phyloP scores from a whole-genome alignment of 306 rosid species.

The Ormosia semicastrata region DNA sequence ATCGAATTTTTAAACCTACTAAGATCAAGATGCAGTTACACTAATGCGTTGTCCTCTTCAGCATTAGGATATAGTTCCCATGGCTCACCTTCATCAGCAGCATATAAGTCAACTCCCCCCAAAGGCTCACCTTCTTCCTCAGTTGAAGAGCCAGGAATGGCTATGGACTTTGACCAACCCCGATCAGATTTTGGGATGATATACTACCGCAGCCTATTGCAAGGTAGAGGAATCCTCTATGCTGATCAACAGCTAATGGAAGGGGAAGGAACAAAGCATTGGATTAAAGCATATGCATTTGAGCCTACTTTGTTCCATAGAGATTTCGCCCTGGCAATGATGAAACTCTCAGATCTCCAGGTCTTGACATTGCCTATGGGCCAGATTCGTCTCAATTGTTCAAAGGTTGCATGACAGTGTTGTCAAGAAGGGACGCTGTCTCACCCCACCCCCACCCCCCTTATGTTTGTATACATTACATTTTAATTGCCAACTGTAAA shows the following conservation, averaged over 20 bases:
- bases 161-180: conserved; percentile 17
- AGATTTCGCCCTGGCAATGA: conserved; percentile 42
- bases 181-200: conserved; percentile 31
- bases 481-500: background rate
- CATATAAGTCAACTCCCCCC: background rate
- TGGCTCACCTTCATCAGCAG: background rate
- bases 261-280: conserved; percentile 29
- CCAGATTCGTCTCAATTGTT: conserved; percentile 43
- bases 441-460: background rate
- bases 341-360: conserved; percentile 44
- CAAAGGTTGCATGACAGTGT: conserved; percentile 32
- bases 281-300: conserved; percentile 40
- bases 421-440: background rate
- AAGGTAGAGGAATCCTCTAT: conserved; percentile 42
- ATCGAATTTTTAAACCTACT: conserved; percentile 31
- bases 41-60: conserved; percentile 16
- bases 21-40: conserved; percentile 34
- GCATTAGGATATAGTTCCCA: background rate
- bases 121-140: conserved; percentile 18
- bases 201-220: conserved; percentile 29
- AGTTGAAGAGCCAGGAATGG: conserved; percentile 25
- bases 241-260: conserved; percentile 45
- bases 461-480: background rate
- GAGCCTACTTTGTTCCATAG: conserved; percentile 32
- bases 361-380: conserved; percentile 42